Evolutionary conservation across 108 stramenopile species (phyloP).

Genomic region (Skeletonema marinoi): DNA sequence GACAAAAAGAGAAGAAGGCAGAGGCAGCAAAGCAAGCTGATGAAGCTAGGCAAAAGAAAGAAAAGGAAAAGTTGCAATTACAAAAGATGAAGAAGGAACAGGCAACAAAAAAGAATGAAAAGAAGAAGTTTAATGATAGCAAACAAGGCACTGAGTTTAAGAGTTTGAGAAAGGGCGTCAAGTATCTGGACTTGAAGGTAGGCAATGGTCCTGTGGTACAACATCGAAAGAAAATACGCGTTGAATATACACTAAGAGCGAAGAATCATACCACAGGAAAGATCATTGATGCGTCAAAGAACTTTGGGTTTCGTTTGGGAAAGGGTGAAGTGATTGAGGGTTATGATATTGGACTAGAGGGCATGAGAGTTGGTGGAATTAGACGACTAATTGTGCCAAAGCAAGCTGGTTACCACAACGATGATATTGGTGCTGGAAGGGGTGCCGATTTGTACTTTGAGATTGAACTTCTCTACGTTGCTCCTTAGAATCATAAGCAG

Average conservation of each 20-base stretch:
- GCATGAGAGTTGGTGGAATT: constrained; percentile 83
- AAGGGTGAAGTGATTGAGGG: constrained; percentile 77
- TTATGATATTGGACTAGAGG: constrained; percentile 78
- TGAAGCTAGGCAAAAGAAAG: background rate
- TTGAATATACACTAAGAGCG: constrained; percentile 51
- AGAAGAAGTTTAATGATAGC: constrained; percentile 11
- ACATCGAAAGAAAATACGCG: constrained; percentile 39
- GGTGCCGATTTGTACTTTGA: constrained; percentile 66
- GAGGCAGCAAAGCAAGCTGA: constrained; percentile 2
- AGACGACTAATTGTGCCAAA: constrained; percentile 79
- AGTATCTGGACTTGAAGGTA: constrained; percentile 43
- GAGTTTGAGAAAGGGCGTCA: constrained; percentile 44
- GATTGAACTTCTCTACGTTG: constrained; percentile 46
- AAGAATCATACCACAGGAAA: constrained; percentile 40
- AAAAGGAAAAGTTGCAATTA: background rate
- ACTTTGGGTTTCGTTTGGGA: constrained; percentile 61
- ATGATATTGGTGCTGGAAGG: constrained; percentile 65
- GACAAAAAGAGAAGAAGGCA: constrained; percentile 32
- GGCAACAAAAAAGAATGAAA: background rate
- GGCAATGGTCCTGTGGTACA: constrained; percentile 52
- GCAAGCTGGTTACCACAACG: constrained; percentile 70
- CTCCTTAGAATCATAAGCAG: constrained; percentile 17
- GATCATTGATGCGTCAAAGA: constrained; percentile 55
- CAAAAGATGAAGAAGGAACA: constrained; percentile 2
- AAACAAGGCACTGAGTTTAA: background rate